Conservation (phyloP, 2,329 filamentous ascomycete genomes). For the Fonsecaea pugnacius region DNA sequence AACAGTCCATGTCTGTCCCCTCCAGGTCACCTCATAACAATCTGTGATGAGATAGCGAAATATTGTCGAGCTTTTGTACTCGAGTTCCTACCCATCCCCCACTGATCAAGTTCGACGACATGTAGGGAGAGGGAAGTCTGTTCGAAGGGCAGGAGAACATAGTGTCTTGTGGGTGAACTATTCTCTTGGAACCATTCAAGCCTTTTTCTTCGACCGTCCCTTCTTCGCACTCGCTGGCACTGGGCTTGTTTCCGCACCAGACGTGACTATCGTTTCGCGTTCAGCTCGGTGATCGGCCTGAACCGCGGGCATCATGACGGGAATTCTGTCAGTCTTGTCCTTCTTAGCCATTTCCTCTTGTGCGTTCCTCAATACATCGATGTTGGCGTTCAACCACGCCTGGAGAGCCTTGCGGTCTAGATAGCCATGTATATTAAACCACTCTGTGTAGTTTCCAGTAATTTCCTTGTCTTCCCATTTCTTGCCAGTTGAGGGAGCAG, state of each 20-base stretch:
- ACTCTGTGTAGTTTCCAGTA: constrained; percentile 62
- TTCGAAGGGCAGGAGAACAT: not conserved
- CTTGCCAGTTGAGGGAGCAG: constrained; percentile 44
- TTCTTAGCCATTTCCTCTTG: constrained; percentile 37
- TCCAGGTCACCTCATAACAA: not conserved
- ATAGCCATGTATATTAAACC: constrained; percentile 63
- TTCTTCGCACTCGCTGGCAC: constrained; percentile 24
- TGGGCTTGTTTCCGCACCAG: constrained; percentile 16
- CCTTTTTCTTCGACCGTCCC: constrained; percentile 28
- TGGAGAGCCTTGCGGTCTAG: constrained; percentile 66
- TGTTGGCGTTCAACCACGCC: constrained; percentile 63
- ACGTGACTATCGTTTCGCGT: constrained; percentile 10
- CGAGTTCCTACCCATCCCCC: not conserved
- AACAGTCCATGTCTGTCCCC: not conserved
- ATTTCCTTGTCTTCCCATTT: constrained; percentile 54
- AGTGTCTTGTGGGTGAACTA: not conserved
- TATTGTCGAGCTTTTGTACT: not conserved
- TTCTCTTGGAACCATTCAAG: constrained; percentile 8
- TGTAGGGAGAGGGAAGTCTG: not conserved
- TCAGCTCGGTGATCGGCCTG: not conserved
- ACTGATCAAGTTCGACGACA: not conserved
- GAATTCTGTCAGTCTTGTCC: constrained; percentile 14
- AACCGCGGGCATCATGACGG: constrained; percentile 5
- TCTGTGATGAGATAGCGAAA: not conserved
- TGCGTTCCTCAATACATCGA: constrained; percentile 59